A percentile compares a stretch with the other conserved stretches of the same genome.
phyloP scores from a whole-genome alignment of 202 grass and related monocot species.

The Setaria italica region DNA sequence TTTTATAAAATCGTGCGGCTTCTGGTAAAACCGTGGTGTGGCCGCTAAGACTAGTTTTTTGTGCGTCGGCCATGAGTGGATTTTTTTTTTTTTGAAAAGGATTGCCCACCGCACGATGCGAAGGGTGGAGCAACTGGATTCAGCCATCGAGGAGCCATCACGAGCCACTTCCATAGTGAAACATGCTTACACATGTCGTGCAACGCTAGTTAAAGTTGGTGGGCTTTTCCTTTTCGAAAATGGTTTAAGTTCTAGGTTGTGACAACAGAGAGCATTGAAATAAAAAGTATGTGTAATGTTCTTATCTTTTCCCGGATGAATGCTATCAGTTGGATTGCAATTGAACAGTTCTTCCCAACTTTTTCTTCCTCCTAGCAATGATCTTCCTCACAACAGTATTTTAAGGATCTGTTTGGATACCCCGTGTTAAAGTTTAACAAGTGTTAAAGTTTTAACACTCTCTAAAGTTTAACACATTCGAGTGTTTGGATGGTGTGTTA shows the following conservation, averaged over 20 bases:
- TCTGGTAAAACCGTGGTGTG: slow-evolving; percentile 19
- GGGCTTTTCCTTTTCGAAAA: neutral
- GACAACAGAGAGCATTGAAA: neutral
- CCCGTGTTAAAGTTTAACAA: no score
- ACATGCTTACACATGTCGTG: neutral
- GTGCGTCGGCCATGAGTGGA: slow-evolving; percentile 34
- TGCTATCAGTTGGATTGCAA: neutral
- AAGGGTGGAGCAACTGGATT: slow-evolving; percentile 34
- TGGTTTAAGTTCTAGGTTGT: neutral
- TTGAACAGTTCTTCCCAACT: neutral
- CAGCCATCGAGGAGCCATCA: neutral
- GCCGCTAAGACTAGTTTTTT: slow-evolving; percentile 26
- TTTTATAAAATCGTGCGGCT: slow-evolving; percentile 39
- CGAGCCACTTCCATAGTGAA: neutral
- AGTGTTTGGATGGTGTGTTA: no score
- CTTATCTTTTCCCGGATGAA: neutral
- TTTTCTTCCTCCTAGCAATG: no score
- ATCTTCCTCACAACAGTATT: no score
- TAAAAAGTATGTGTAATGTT: neutral
- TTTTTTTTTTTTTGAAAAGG: slow-evolving; percentile 31
- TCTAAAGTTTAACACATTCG: no score
- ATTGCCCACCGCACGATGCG: slow-evolving; percentile 46
- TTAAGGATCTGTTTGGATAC: no score
- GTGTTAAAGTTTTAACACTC: no score
- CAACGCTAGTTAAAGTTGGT: neutral